Evolutionary conservation across 2,329 filamentous ascomycete species (phyloP).

Genomic region (Dactylellina haptotyla): DNA sequence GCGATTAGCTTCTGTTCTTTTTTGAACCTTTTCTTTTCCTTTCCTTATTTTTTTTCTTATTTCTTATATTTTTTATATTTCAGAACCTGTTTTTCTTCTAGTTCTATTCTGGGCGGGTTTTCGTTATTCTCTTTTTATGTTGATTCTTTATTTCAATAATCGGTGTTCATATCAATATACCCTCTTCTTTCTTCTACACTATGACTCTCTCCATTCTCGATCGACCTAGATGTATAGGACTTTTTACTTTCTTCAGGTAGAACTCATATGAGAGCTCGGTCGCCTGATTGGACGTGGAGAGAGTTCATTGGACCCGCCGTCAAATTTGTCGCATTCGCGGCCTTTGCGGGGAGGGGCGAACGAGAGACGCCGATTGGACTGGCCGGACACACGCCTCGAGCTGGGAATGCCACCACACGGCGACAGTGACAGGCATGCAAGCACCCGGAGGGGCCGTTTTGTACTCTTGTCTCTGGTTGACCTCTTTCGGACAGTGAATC

Average conservation of each 20-base stretch:
- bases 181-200: slow-evolving; percentile 2
- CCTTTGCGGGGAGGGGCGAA: background rate
- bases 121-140: slow-evolving; percentile 15
- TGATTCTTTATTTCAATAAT: slow-evolving; percentile 21
- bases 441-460: background rate
- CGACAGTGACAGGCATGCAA: no score
- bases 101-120: slow-evolving; percentile 23
- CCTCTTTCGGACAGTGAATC: background rate
- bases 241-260: slow-evolving; percentile 11
- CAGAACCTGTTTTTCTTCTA: no score
- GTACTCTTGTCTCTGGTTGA: slow-evolving; percentile 19
- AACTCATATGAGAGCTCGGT: no score
- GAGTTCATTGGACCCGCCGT: slow-evolving; percentile 38
- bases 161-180: slow-evolving; percentile 19
- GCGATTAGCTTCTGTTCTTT: slow-evolving; percentile 16
- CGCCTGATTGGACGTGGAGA: slow-evolving; percentile 48
- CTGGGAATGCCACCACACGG: no score
- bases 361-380: background rate
- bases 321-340: slow-evolving; percentile 20
- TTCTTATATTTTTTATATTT: no score
- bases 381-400: background rate
- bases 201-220: background rate
- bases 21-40: background rate
- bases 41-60: background rate
- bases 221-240: background rate